Evolutionary conservation across 2,329 filamentous ascomycete genomes (phyloP).

Genomic region (Rhynchosporium secalis): DNA sequence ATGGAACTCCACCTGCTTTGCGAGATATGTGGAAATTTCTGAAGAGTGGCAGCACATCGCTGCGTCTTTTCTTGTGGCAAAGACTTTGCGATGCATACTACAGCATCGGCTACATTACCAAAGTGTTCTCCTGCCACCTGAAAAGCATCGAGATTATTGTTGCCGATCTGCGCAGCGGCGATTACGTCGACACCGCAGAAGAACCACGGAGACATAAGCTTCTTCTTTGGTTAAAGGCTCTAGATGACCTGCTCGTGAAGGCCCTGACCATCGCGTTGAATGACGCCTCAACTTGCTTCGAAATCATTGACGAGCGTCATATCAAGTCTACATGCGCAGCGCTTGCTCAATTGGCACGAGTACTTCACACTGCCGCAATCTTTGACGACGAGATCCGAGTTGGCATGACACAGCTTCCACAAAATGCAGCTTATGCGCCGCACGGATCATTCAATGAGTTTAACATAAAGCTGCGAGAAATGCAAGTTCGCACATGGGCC

Average conservation of each 20-base stretch:
- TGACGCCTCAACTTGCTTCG: slow-evolving; percentile 66
- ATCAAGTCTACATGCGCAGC: slow-evolving; percentile 71
- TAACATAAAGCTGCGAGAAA: slow-evolving; percentile 74
- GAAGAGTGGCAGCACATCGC: slow-evolving; percentile 74
- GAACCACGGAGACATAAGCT: slow-evolving; percentile 70
- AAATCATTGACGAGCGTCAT: slow-evolving; percentile 80
- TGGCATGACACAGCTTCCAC: slow-evolving; percentile 64
- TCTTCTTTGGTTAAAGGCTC: slow-evolving; percentile 73
- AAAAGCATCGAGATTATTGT: slow-evolving; percentile 84
- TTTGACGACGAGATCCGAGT: slow-evolving; percentile 85
- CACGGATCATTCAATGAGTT: slow-evolving; percentile 52
- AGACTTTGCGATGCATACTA: slow-evolving; percentile 87
- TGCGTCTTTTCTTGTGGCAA: slow-evolving; percentile 87
- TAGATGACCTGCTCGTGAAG: slow-evolving; percentile 75
- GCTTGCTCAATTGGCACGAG: slow-evolving; percentile 67
- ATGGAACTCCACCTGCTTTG: slow-evolving; percentile 46
- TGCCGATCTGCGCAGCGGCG: slow-evolving; percentile 62
- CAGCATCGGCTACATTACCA: slow-evolving; percentile 80
- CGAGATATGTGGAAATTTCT: slow-evolving; percentile 85
- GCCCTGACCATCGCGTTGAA: slow-evolving; percentile 69
- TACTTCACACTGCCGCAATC: slow-evolving; percentile 77
- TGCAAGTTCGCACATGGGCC: slow-evolving; percentile 86
- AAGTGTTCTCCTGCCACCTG: slow-evolving; percentile 83
- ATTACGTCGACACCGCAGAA: slow-evolving; percentile 54
- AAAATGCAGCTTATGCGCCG: slow-evolving; percentile 50